Evolutionary conservation across 2,329 filamentous ascomycete genomes (phyloP), one percentile per base, ranked within the genome.

Genomic region (Phoma sp.): DNA sequence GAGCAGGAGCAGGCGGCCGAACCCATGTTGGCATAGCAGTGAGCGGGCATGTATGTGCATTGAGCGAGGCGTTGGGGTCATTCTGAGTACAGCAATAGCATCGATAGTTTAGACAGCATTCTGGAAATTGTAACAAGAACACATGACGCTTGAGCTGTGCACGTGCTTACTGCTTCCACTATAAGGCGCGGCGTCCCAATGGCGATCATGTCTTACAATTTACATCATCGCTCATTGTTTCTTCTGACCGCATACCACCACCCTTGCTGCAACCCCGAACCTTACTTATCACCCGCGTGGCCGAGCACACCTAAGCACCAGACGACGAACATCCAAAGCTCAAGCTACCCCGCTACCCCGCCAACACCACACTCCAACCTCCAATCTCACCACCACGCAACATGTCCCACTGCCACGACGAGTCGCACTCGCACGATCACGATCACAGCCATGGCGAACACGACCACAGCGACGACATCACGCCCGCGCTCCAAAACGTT

Each of bases 381-480:
- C 60, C 44, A 47, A 47, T 25, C 39, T 33, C 24, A 38, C 43
- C 41, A 32, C 27, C 46, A 44, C 25, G 9, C 43, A 58, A 41
- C 46, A 74, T 70, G 71, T 72, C 70, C 25, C 67, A 74, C 55
- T 53, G 65, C 43, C 68, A 71, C 61, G 51, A 60, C 54, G 38
- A 40, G 17, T 40, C 38, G 25, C 59, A 65, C 47, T 54, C 45
- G 6, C 61, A 65, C 45, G 38, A 44, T 37, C 92, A 97, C 75
- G 92, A 24, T 24, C 22, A 74, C 51, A 48, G 65, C 46, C 67
- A 97, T 78, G 88, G 86, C 37, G 90, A 97, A 79, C 92, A 97
- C 75, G 92, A 96, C 76, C 94, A 97, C 78, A 88, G 85, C 41
- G 91, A 98, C 79, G 94, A 98, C 80, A 86, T 96, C 68, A 93